A percentile compares a stretch with the other conserved stretches of the same genome.
phyloP scores from a whole-genome alignment of 495 filamentous ascomycete genomes.

The Hypoxylon fuscum region DNA sequence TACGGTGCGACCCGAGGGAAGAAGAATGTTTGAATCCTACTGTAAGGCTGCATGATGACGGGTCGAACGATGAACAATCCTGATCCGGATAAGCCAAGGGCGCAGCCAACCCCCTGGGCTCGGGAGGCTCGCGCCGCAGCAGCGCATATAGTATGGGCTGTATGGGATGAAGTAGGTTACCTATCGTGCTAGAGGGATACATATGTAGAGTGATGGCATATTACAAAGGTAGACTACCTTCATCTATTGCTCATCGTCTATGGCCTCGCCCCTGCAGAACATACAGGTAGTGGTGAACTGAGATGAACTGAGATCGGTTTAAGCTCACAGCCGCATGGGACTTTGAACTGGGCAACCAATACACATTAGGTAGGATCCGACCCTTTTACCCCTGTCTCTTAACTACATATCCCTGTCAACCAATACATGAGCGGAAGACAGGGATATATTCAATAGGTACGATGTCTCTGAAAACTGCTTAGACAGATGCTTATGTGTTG shows the following conservation, averaged over 20 bases:
- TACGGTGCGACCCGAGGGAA: neutral
- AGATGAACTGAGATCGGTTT: slow-evolving; percentile 32
- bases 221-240: neutral
- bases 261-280: neutral
- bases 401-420: neutral
- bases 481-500: too few relatives aligned
- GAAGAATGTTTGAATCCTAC: neutral
- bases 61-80: neutral
- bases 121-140: neutral
- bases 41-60: neutral
- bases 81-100: neutral
- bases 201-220: neutral
- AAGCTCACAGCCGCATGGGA: slow-evolving; percentile 35
- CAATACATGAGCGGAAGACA: too few relatives aligned
- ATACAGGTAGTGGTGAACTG: neutral
- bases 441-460: too few relatives aligned
- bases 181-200: too few relatives aligned
- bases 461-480: too few relatives aligned
- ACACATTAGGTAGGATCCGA: slow-evolving; percentile 11
- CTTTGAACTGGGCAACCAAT: slow-evolving; percentile 13
- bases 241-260: neutral
- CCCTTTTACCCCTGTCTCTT: slow-evolving; percentile 4
- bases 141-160: too few relatives aligned
- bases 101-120: neutral
- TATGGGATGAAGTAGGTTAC: too few relatives aligned